These are phyloP conservation scores for Aspergillus viridinutans DNA, from an alignment of 2,329 filamentous ascomycete species.

Conservation along the genomic window DNA sequence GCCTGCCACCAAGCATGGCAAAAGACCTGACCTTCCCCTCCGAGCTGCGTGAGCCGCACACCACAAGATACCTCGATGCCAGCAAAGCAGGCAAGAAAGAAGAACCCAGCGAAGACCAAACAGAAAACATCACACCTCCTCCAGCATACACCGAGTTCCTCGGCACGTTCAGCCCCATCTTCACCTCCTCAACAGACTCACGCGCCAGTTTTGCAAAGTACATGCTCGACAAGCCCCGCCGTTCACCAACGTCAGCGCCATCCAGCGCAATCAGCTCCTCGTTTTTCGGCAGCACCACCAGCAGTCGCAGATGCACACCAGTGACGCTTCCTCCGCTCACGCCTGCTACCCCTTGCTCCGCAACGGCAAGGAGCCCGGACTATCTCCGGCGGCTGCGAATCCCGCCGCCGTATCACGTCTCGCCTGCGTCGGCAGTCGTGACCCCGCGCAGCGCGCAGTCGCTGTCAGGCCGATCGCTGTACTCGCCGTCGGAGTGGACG, in stretches of 20 bases:
- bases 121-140: constrained; percentile 86
- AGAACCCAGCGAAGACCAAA: constrained; percentile 51
- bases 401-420: constrained; percentile 69
- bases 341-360: constrained; percentile 58
- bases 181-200: constrained; percentile 64
- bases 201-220: constrained; percentile 49
- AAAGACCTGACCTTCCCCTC: too few relatives aligned
- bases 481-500: constrained; percentile 74
- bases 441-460: constrained; percentile 55
- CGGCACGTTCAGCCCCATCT: constrained; percentile 68
- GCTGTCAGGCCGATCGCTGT: constrained; percentile 7
- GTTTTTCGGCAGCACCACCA: constrained; percentile 40
- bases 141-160: constrained; percentile 88
- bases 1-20: too few relatives aligned
- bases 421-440: constrained; percentile 52
- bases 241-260: constrained; percentile 33
- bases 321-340: constrained; percentile 51
- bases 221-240: constrained; percentile 23
- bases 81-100: constrained; percentile 56
- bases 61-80: constrained; percentile 51
- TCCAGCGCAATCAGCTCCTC: constrained; percentile 32
- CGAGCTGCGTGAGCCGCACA: neutral
- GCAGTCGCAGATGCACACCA: constrained; percentile 25
- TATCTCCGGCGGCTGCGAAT: constrained; percentile 62
- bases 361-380: constrained; percentile 49